A percentile compares a stretch with the other conserved stretches of the same genome.
phyloP scores from a whole-genome alignment of 2,329 filamentous ascomycete genomes.

The Aureobasidium sp. region DNA sequence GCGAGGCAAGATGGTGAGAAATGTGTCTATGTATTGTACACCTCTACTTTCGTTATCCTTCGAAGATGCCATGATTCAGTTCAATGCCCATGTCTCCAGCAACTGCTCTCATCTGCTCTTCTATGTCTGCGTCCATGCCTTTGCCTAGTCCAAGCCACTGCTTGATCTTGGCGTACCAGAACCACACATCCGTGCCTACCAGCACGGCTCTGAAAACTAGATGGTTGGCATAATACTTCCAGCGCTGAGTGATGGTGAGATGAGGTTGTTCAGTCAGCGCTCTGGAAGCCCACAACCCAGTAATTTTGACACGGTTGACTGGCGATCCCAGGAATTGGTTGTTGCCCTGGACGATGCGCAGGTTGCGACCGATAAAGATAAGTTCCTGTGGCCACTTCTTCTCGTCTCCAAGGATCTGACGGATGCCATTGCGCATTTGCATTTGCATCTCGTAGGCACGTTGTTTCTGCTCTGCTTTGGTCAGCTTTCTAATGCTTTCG shows the following conservation, averaged over 20 bases:
- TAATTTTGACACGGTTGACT: constrained; percentile 88
- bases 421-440: constrained; percentile 63
- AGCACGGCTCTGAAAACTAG: constrained; percentile 75
- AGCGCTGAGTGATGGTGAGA: constrained; percentile 54
- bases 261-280: constrained; percentile 71
- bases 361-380: constrained; percentile 84
- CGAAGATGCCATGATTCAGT: constrained; percentile 80
- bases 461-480: constrained; percentile 48
- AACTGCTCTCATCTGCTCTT: constrained; percentile 77
- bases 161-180: constrained; percentile 70
- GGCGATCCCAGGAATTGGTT: constrained; percentile 86
- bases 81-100: constrained; percentile 77
- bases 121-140: constrained; percentile 92
- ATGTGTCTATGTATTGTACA: background rate
- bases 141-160: constrained; percentile 70
- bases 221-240: constrained; percentile 67
- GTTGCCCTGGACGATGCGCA: constrained; percentile 88
- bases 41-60: constrained; percentile 49
- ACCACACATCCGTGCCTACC: constrained; percentile 68
- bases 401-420: constrained; percentile 75
- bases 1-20: background rate
- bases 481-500: constrained; percentile 43
- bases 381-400: constrained; percentile 85
- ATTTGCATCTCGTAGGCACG: constrained; percentile 74
- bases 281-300: constrained; percentile 79